Evolutionary conservation across 352 stramenopile genomes (phyloP).

Genomic region (Globisporangium recalcitrans): DNA sequence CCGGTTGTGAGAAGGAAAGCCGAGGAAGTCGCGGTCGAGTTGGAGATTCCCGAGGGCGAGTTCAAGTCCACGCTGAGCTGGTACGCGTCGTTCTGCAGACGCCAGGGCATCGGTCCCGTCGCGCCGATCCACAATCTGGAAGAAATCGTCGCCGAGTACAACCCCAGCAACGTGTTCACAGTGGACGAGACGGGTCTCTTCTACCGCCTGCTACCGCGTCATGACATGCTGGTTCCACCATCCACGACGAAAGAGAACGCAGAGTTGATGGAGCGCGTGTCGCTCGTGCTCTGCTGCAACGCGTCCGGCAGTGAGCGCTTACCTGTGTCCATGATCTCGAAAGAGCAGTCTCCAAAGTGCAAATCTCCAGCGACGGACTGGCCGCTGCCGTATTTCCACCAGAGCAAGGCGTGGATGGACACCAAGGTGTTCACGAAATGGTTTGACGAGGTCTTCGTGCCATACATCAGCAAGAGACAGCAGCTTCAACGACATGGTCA

Average conservation of each 20-base stretch:
- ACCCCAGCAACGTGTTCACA: slow-evolving; percentile 11
- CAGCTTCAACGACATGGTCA: too few species aligned
- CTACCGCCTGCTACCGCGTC: slow-evolving; percentile 11
- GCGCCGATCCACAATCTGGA: slow-evolving; percentile 7
- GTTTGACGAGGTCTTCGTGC: slow-evolving; percentile 16
- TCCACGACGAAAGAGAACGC: neutral
- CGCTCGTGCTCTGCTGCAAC: slow-evolving; percentile 20
- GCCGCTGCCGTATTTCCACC: slow-evolving; percentile 13
- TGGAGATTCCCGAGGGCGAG: slow-evolving; percentile 7
- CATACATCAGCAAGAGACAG: neutral
- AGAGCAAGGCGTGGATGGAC: slow-evolving; percentile 18
- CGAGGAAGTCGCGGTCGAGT: slow-evolving; percentile 5
- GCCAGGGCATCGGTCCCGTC: slow-evolving; percentile 8
- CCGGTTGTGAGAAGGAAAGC: slow-evolving; percentile 6
- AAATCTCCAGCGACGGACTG: neutral
- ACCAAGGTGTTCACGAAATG: slow-evolving; percentile 13
- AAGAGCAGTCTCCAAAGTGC: neutral
- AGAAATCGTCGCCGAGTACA: slow-evolving; percentile 11
- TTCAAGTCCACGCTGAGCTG: slow-evolving; percentile 12
- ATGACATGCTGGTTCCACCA: neutral
- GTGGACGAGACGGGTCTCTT: slow-evolving; percentile 18
- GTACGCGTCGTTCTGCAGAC: slow-evolving; percentile 10
- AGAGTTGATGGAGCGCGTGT: slow-evolving; percentile 8
- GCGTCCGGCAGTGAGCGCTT: slow-evolving; percentile 9
- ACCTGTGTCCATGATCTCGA: slow-evolving; percentile 13